Base-by-base conservation (phyloP, 116 monocot genomes). In the Phalaenopsis hybrid region DNA sequence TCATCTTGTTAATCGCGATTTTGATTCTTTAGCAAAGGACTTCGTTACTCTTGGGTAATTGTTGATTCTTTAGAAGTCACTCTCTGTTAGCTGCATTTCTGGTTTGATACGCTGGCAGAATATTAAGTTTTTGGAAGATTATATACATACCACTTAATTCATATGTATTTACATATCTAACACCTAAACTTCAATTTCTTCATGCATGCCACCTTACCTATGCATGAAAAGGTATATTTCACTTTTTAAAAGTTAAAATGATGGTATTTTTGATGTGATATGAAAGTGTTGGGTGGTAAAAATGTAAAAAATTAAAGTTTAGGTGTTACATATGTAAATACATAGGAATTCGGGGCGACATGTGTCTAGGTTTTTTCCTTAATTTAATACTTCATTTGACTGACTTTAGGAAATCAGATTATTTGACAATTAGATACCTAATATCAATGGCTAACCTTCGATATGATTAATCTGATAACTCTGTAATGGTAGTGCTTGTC, bases 1-100 rank as follows among this genome's bases (percentile, higher is more conserved):
- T 88, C 98, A 98, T 88, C 92, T 98, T 75, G 95, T 98, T 65
- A 95, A 98, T 49, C 93, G 98, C 86, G 98, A 98, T 88, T 98
- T 98, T 89, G 93, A 95, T 95, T 91, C 88, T 82, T 75, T 98
- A 80, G 89, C 95, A 79, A 95, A 98, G 50, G 98, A 98, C 84
- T 98, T 98, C 80, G 82, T 98, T 52, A 98, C 98, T 74, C 98
- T 98, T 81, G 98, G 98, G 98, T 98, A 91, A 88, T 89, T 34
- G 8, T n/a, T 21, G 57, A 21, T 44, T 57, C 13, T 21, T 58
- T 34, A 57, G 25, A 25, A 1, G 31, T 31, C 16, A 20, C 45
- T 75, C 12, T 75, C 45, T 43, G 44, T 44, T 75, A 18, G 5
- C 18, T 75, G 15, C 20, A 18, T 75, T 75, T 45, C 45, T 75